Evolutionary conservation across 2,329 filamentous ascomycete species (phyloP).

Genomic region (Didymella lethalis): DNA sequence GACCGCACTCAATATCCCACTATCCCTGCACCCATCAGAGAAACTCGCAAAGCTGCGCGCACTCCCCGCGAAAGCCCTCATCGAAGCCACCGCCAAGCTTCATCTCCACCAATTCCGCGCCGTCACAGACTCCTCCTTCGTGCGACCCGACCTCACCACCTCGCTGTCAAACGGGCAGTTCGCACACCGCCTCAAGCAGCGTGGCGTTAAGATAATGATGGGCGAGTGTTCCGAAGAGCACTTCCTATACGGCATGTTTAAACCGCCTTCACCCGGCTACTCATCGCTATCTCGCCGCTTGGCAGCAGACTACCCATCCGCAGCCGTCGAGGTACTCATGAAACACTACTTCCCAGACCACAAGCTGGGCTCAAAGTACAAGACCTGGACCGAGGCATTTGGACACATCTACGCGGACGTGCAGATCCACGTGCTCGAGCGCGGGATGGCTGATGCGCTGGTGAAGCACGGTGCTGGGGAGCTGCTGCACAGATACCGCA

Average conservation of each 20-base stretch:
- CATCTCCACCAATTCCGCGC: slow-evolving; percentile 64
- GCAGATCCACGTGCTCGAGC: slow-evolving; percentile 62
- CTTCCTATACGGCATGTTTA: slow-evolving; percentile 60
- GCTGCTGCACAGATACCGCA: slow-evolving; percentile 61
- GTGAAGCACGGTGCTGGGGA: slow-evolving; percentile 53
- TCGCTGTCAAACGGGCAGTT: slow-evolving; percentile 60
- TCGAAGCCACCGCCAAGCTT: slow-evolving; percentile 55
- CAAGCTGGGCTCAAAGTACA: slow-evolving; percentile 50
- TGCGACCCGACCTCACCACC: slow-evolving; percentile 54
- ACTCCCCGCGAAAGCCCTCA: slow-evolving; percentile 50
- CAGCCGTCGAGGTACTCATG: slow-evolving; percentile 55
- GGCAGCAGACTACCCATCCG: slow-evolving; percentile 61
- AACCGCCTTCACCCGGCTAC: slow-evolving; percentile 55
- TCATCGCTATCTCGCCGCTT: slow-evolving; percentile 57
- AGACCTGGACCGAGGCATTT: slow-evolving; percentile 62
- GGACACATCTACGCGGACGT: slow-evolving; percentile 64
- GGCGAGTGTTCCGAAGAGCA: slow-evolving; percentile 65
- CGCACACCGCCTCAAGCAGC: slow-evolving; percentile 54
- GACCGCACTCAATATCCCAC: slow-evolving; percentile 54
- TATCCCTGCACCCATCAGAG: slow-evolving; percentile 48
- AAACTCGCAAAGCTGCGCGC: slow-evolving; percentile 58
- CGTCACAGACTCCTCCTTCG: slow-evolving; percentile 59
- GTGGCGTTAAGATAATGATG: slow-evolving; percentile 59
- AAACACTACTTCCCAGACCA: slow-evolving; percentile 54
- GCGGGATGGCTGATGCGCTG: slow-evolving; percentile 60